Evolutionary conservation across 2,329 filamentous ascomycete species (phyloP), one percentile per base, ranked within the genome.

Genomic region (Paraphaeosphaeria minitans): DNA sequence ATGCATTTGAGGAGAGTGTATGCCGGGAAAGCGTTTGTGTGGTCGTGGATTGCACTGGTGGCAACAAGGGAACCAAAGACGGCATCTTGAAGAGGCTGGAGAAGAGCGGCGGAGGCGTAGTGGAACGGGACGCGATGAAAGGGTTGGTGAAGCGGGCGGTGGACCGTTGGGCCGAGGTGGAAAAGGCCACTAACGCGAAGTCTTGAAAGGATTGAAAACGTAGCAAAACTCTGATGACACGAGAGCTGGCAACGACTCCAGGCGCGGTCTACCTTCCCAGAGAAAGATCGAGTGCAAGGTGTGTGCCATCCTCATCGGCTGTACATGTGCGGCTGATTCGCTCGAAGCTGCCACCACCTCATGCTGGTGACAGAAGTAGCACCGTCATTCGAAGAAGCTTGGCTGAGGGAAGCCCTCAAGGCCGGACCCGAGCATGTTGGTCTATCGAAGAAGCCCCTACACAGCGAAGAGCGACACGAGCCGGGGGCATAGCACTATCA

Each of bases 21-120:
- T 96, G 92, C 72, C 83, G 88, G 61, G 95, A 99, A 82, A 84
- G 79, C n/a, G 81, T 95, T n/a, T 93, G 89, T 2, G 80, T 97
- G 35, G 88, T 95, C 50, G 86, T 97, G n/a, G 90, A 94, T 72
- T 80, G 80, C 45, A 56, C 55, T 69, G 73, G 60, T n/a, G 84
- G 80, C 1, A 78, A 93, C 66, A 97, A 95, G 80, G 59, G 66
- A 14, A 57, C 58, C 12, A 86, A 83, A 62, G 93, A 93, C 22
- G 92, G 91, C 21, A 84, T 85, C 14, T 80, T 87, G 8, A 53
- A 79, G 92, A 53, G 89, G 87, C 62, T 98, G 61, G 92, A 95
- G 69, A 98, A 97, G 82, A 87, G 84, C 63, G 95, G 95, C 12
- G 95, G 94, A 7, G 85, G 85, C 10, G 81, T 87, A 8, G 80